Percentiles rank a stretch among this genome's conserved stretches.
Conservation (phyloP, 2,329 filamentous ascomycete genomes). For the Colletotrichum falcatum region DNA sequence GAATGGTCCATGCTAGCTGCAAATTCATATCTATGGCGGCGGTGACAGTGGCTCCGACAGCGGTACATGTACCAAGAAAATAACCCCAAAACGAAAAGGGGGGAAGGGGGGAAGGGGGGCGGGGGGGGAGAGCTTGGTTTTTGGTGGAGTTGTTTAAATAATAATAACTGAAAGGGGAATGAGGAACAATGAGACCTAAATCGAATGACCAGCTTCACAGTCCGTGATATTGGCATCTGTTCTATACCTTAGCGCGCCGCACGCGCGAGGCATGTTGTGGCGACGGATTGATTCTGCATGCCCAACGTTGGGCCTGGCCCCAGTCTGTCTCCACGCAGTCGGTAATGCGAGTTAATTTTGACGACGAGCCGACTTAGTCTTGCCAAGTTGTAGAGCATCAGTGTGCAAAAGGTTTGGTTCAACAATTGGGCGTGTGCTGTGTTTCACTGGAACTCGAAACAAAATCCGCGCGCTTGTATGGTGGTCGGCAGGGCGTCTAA, state of each 20-base stretch:
- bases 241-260: not conserved
- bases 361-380: not conserved
- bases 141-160: not conserved
- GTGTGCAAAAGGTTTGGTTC: not conserved
- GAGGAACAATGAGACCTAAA: not conserved
- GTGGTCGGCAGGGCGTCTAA: not conserved
- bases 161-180: not conserved
- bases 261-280: constrained; percentile 5
- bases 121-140: no score
- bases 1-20: not conserved
- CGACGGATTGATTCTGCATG: not conserved
- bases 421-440: not conserved
- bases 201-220: not conserved
- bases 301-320: constrained; percentile 19
- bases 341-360: constrained; percentile 25
- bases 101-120: no score
- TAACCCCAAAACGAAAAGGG: no score
- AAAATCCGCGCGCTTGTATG: not conserved
- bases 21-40: not conserved
- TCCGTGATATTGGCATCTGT: not conserved
- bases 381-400: not conserved
- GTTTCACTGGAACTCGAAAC: not conserved
- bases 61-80: not conserved
- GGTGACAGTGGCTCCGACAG: not conserved
- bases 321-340: constrained; percentile 18